A percentile compares a stretch with the other conserved stretches of the same genome.
phyloP scores from a whole-genome alignment of 164 flowering plant genomes.

The Aristolochia contorta region DNA sequence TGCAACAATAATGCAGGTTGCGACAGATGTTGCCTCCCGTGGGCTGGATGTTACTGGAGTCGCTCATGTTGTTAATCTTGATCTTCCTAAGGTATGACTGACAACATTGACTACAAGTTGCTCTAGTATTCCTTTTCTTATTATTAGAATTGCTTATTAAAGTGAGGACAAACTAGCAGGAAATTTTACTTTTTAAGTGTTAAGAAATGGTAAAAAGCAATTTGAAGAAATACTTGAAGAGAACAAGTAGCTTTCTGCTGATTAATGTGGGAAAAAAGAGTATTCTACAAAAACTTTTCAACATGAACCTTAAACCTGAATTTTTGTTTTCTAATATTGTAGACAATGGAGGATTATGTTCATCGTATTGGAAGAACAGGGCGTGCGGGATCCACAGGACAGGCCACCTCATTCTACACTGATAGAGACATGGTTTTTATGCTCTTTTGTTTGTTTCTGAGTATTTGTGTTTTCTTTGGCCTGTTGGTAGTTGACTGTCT shows the following conservation, averaged over 20 bases:
- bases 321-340: constrained; percentile 1
- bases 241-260: no score
- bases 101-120: background rate
- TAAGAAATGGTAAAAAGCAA: no score
- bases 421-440: constrained; percentile 44
- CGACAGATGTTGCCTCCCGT: constrained; percentile 76
- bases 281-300: background rate
- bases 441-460: background rate
- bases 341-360: constrained; percentile 68
- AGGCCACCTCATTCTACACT: constrained; percentile 55
- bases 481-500: background rate
- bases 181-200: no score
- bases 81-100: constrained; percentile 57
- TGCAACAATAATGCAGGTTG: constrained; percentile 31
- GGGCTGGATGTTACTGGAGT: constrained; percentile 68
- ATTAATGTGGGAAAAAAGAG: no score
- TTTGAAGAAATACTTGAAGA: no score
- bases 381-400: constrained; percentile 63
- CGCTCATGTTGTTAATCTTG: constrained; percentile 59
- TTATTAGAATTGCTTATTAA: no score
- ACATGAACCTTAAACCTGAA: background rate
- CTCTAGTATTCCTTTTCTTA: no score
- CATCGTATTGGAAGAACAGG: constrained; percentile 72
- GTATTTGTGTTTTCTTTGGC: no score
- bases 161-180: no score